These are phyloP conservation scores for Colletotrichum tamarilloi DNA, from an alignment of 2,329 filamentous ascomycete species.

Conservation along the genomic window DNA sequence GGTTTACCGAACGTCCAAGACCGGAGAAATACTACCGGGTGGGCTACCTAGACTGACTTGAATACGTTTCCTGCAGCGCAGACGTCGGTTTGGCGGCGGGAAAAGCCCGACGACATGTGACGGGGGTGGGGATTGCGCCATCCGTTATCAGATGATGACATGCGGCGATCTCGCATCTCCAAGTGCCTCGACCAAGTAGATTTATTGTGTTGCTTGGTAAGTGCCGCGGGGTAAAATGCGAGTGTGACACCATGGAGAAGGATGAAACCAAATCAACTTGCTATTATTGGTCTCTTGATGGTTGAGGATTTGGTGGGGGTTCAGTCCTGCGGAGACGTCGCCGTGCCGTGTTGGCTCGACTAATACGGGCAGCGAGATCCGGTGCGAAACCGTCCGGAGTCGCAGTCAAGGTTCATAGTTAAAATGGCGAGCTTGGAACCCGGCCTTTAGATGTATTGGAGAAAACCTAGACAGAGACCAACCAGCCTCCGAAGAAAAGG, in stretches of 20 bases:
- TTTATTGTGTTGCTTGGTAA: not conserved
- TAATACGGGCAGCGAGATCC: not conserved
- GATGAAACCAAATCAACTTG: constrained; percentile 16
- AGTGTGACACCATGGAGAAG: not conserved
- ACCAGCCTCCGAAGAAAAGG: not conserved
- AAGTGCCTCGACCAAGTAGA: constrained; percentile 12
- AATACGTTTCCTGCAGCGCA: not conserved
- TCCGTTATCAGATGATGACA: constrained; percentile 36
- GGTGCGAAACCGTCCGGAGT: not conserved
- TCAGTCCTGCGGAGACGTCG: not conserved
- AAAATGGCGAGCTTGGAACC: constrained; percentile 32
- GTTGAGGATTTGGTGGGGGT: not conserved
- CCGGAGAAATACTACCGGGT: not conserved
- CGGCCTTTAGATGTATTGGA: not conserved
- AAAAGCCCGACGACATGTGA: not conserved
- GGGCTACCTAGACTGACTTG: not conserved
- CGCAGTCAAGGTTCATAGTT: constrained; percentile 11
- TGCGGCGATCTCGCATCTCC: constrained; percentile 24
- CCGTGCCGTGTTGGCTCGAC: not conserved
- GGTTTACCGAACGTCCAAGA: not conserved
- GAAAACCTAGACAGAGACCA: not conserved
- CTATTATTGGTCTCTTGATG: constrained; percentile 10
- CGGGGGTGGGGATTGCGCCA: constrained; percentile 33
- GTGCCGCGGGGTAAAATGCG: constrained; percentile 23
- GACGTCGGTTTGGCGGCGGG: not conserved